A percentile compares a stretch with the other conserved stretches of the same genome.
phyloP scores from a whole-genome alignment of 257 asterid genomes.

The Nemophila menziesii region DNA sequence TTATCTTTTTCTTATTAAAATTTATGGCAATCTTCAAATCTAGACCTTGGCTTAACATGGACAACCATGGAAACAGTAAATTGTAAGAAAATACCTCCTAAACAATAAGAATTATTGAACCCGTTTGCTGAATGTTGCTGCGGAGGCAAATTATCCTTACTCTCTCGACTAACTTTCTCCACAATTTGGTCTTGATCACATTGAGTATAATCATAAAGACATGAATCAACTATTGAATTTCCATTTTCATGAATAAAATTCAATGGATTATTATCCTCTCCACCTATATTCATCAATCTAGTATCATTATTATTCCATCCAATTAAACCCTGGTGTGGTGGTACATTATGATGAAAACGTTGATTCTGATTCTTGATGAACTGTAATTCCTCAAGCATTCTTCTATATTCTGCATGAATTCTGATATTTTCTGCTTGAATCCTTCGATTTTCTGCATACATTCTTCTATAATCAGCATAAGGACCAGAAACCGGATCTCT shows the following conservation, averaged over 20 bases:
- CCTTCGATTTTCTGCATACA: too few species aligned
- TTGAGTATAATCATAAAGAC: constrained; percentile 21
- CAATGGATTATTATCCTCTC: constrained; percentile 5
- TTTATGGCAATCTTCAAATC: too few species aligned
- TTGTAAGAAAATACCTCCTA: constrained; percentile 30
- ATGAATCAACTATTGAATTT: constrained; percentile 20
- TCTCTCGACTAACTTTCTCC: constrained; percentile 26
- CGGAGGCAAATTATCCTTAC: constrained; percentile 25
- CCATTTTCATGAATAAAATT: constrained; percentile 22
- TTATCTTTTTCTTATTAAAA: too few species aligned
- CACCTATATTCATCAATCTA: too few species aligned
- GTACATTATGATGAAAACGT: constrained; percentile 15
- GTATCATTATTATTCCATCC: constrained; percentile 29
- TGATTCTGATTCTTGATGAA: constrained; percentile 38
- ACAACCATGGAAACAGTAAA: too few species aligned
- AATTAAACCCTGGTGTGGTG: constrained; percentile 22
- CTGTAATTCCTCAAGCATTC: constrained; percentile 48
- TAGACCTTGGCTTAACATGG: too few species aligned
- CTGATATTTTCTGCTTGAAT: too few species aligned
- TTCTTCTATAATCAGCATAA: constrained; percentile 42
- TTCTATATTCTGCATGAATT: constrained; percentile 42
- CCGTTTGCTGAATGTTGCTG: constrained; percentile 33
- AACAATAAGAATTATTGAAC: constrained; percentile 36
- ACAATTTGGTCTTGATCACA: constrained; percentile 22
- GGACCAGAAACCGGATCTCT: constrained; percentile 59